These are phyloP conservation scores for Eucalyptus curtisii DNA, from an alignment of 345 rosid species.

Conservation along the genomic window DNA sequence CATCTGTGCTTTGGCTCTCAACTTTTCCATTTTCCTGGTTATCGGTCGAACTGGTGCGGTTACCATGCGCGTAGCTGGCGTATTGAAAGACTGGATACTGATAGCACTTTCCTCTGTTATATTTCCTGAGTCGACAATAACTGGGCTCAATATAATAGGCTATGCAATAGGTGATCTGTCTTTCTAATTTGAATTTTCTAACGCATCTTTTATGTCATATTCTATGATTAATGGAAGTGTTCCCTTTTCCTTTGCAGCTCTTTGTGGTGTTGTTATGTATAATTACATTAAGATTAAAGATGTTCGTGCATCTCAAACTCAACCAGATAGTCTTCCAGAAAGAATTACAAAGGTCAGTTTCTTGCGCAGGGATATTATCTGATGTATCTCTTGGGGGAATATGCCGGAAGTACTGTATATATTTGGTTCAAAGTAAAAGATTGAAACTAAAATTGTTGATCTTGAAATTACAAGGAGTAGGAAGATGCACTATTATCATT, in stretches of 20 bases:
- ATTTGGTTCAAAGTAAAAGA: background rate
- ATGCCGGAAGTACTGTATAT: background rate
- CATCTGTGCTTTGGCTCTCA: conserved; percentile 80
- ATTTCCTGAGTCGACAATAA: conserved; percentile 87
- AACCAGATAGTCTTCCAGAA: conserved; percentile 47
- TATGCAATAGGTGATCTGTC: conserved; percentile 72
- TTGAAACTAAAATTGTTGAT: background rate
- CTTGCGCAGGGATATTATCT: background rate
- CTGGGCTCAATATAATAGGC: conserved; percentile 85
- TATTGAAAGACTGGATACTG: conserved; percentile 93
- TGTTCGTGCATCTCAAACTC: conserved; percentile 53
- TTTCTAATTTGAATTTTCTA: background rate
- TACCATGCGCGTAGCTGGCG: conserved; percentile 92
- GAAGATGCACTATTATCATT: background rate
- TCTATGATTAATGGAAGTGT: background rate
- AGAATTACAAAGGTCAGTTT: conserved; percentile 62
- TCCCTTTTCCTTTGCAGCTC: conserved; percentile 33
- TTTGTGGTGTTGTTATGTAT: conserved; percentile 94
- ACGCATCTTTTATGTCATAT: background rate
- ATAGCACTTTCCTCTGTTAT: conserved; percentile 90
- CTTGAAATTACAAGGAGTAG: background rate
- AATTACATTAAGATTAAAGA: conserved; percentile 80
- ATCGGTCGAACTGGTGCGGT: conserved; percentile 97
- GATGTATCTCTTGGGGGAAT: background rate
- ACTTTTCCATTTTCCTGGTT: conserved; percentile 85